Evolutionary conservation across 768 basidiomycete genomes (phyloP), one percentile per base, ranked within the genome.

Genomic region (Xerocomellus chrysenteron): DNA sequence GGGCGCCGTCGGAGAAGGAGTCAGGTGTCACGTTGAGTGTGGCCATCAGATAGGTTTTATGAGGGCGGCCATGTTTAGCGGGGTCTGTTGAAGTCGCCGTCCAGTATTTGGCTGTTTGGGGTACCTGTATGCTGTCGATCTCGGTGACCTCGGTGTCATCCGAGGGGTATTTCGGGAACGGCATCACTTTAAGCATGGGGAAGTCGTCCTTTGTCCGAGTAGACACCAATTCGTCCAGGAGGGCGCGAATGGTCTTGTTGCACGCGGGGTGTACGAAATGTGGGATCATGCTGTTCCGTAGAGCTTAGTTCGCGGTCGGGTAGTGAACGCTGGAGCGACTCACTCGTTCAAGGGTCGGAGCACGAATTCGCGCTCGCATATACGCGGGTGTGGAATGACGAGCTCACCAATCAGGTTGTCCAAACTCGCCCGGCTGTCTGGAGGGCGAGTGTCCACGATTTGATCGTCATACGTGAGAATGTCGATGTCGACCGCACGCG

Each of bases 311-410:
- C 6, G 0, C 8, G 11, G 11, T 30, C 21, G 4, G 1, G n/a
- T 3, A 1, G 10, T 41, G 13, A 13, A 50, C 0, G 11, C 37
- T 36, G 17, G 19, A 46, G 47, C 40, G 19, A 41, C 37, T 77
- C 61, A 99, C 96, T 99, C 95, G 36, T 80, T 81, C 42, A 98
- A 66, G 12, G 97, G 95, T 10, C 92, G 75, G 26, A 99, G 73
- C 2, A 98, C 95, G 61, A 98, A 99, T 68, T 98, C 95, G 30
- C 97, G 76, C 72, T 98, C 97, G 2, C 73, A 71, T 16, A 97
- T 67, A 33, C 87, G 78, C 5, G 84, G 85, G 76, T 99, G 97
- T 1, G 97, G 97, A 10, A 97, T 75, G 16, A 92, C 80, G 24
- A 99, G 76, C 62, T 95, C 82, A 5, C 84, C 82, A 26, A 78